Base-by-base conservation (phyloP, 192 early-diverging fungal genomes). In the Rhizophagus clarus region DNA sequence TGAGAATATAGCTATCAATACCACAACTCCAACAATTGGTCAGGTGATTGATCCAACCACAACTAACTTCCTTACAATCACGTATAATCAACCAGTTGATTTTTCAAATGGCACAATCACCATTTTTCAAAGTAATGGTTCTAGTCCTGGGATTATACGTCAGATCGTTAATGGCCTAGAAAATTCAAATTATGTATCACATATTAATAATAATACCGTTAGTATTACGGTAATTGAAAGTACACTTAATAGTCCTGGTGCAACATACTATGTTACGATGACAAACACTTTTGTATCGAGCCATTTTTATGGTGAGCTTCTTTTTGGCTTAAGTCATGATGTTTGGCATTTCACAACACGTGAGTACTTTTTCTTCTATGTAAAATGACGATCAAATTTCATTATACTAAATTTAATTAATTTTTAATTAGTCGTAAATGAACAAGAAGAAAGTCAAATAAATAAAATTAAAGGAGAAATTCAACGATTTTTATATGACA, bases 201-300 rank as follows among this genome's bases (percentile, higher is more conserved):
- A 3, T 37, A 37, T 45, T 45, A 0, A 45, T 45, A 11, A 22
- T n/a, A 4, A 15, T 26, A 61, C 24, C n/a, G 29, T 74, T 14
- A 74, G 3, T 34, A 15, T 51, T 4, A 31, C 24, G 0, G 32
- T 74, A 28, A 17, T 74, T 20, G 10, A 49, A 1, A 42, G 61
- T 45, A 66, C 75, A 4, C 66, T 77, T 10, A 77, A 42, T 51
- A 2, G 3, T 14, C 61, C 32, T 11, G 61, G 31, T 40, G 17
- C 4, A 10, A 60, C 22, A 77, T 77, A 64, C 40, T 40, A 66
- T 66, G 75, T 77, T 26, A 1, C 6, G 45, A 20, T 77, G 40
- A 61, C 64, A 42, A 42, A 62, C 34, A 47, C 40, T 64, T 77
- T 64, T 40, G 75, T 63, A 61, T 15, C 3, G 29, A 64, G 12